A percentile compares a stretch with the other conserved stretches of the same genome.
phyloP scores from a whole-genome alignment of 2,329 filamentous ascomycete species.

The Mycosphaerella arachidis region DNA sequence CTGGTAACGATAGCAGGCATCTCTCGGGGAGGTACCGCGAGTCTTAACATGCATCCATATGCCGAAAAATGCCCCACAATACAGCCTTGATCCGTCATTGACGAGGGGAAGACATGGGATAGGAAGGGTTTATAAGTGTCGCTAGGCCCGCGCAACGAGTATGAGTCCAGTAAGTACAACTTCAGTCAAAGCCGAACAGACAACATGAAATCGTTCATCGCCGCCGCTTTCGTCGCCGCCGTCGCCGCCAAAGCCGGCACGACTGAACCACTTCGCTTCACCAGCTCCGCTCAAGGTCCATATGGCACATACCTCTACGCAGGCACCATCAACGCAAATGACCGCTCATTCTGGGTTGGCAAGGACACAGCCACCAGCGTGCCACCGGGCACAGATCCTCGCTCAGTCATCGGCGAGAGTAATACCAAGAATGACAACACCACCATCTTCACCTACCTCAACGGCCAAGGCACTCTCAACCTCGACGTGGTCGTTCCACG shows the following conservation, averaged over 20 bases:
- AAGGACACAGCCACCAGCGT: background rate
- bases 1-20: no score
- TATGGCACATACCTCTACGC: background rate
- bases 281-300: background rate
- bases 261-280: slow-evolving; percentile 1
- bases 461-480: background rate
- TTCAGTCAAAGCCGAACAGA: background rate
- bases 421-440: slow-evolving; percentile 4
- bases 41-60: background rate
- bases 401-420: background rate
- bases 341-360: slow-evolving; percentile 2
- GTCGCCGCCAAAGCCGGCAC: background rate
- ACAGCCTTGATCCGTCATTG: background rate
- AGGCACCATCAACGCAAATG: slow-evolving; percentile 1
- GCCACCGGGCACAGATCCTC: background rate
- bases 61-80: background rate
- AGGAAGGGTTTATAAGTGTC: background rate
- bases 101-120: background rate
- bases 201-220: background rate
- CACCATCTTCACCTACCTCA: slow-evolving; percentile 2
- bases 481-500: background rate
- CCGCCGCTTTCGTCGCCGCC: background rate
- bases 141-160: background rate
- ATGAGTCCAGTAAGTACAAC: background rate
- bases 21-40: no score